These are phyloP conservation scores for Strigomonas culicis DNA, from an alignment of 208 protist species.

Conservation along the genomic window DNA sequence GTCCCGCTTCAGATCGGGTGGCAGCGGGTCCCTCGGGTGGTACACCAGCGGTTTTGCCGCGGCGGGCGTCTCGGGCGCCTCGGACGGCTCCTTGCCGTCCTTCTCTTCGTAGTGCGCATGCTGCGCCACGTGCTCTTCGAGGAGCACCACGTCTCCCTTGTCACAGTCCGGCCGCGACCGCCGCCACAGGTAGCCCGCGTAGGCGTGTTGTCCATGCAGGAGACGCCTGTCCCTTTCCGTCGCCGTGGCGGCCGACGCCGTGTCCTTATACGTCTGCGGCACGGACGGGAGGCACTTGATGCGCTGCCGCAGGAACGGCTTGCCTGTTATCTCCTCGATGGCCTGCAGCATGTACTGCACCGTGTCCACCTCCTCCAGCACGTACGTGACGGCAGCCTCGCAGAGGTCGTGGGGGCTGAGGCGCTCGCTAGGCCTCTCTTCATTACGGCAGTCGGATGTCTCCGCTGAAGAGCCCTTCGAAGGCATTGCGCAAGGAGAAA, in stretches of 20 bases:
- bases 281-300: constrained; percentile 64
- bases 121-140: constrained; percentile 49
- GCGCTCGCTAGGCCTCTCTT: no score
- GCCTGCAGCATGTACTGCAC: constrained; percentile 80
- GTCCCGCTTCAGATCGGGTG: constrained; percentile 4
- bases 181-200: constrained; percentile 81
- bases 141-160: constrained; percentile 71
- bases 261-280: not conserved
- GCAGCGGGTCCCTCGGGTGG: no score
- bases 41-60: not conserved
- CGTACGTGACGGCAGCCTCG: constrained; percentile 63
- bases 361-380: constrained; percentile 72
- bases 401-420: constrained; percentile 51
- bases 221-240: no score
- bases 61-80: not conserved
- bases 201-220: constrained; percentile 20
- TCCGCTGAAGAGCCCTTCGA: no score
- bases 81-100: not conserved
- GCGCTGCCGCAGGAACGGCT: constrained; percentile 50
- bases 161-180: constrained; percentile 45
- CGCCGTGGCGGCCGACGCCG: not conserved
- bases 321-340: constrained; percentile 62
- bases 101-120: not conserved
- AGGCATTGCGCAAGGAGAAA: no score
- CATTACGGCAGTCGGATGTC: no score